Base-by-base conservation (phyloP, 1,284 basidiomycete genomes). In the Moesziomyces antarcticus region DNA sequence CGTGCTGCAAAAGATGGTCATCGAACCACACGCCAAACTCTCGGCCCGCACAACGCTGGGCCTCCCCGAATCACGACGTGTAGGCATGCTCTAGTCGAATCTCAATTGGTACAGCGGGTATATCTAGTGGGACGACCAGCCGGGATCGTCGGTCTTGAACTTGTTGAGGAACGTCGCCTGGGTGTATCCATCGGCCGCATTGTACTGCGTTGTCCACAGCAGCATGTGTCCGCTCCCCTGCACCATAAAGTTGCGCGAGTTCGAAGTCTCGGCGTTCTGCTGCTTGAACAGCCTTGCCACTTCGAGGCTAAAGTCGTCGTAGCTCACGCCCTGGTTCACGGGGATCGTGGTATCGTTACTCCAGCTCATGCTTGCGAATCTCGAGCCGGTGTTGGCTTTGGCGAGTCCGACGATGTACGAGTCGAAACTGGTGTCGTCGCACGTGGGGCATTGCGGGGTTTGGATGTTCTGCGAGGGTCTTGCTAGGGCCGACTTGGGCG, bases 381-480 rank as follows among this genome's bases (percentile, higher is more conserved):
- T 35, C 44, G 63, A 54, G 5, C 10, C 30, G 0, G 64, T 42
- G 21, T 65, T 72, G 6, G 69, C 53, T 46, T 65, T 55, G 5
- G 69, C 69, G 0, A 66, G 49, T 3, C 63, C 69, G 25, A 63
- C 56, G 22, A 72, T 59, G 55, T 62, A 61, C 35, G 57, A 57
- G 51, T 72, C 69, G 11, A 68, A 72, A 42, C 24, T 55, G 35
- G 13, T n/a, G 18, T 62, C 52, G 59, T 72, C 45, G 65, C 69
- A 72, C 11, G 47, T 52, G 10, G 69, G 55, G 20, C 69, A 68
- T 14, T 55, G 21, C 16, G 68, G 69, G 1, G 50, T 24, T 7
- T 66, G 59, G 4, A 67, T 59, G 53, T 72, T 72, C 20, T 62
- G 58, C 14, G 45, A 41, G 5, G 54, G 57, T 13, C 30, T 10